Conservation (phyloP, 1,284 basidiomycete genomes). For the Chalciporus sp. region DNA sequence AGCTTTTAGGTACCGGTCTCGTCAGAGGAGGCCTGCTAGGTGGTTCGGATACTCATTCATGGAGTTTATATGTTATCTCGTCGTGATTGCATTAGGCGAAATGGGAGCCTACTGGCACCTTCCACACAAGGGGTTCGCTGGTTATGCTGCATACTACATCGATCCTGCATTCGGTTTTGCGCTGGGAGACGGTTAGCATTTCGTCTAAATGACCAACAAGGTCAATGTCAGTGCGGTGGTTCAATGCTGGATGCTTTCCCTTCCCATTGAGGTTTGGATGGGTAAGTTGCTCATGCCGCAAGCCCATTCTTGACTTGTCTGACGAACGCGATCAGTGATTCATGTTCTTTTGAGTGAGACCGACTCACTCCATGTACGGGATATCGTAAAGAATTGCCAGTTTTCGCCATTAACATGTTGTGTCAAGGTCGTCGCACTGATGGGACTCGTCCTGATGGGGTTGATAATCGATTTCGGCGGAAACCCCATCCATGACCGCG, state of each 20-base stretch:
- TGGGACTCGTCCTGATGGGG: constrained; percentile 30
- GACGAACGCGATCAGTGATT: constrained; percentile 4
- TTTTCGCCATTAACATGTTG: constrained; percentile 36
- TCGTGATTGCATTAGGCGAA: constrained; percentile 43
- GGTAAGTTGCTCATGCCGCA: background rate
- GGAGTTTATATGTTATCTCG: constrained; percentile 27
- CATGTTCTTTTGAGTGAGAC: constrained; percentile 18
- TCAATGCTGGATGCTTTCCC: constrained; percentile 9
- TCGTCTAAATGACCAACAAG: constrained; percentile 13
- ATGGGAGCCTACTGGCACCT: constrained; percentile 43
- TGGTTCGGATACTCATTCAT: constrained; percentile 28
- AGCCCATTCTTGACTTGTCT: background rate
- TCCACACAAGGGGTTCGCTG: constrained; percentile 44
- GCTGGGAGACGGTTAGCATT: constrained; percentile 40
- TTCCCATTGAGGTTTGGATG: constrained; percentile 16
- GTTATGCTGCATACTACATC: constrained; percentile 47
- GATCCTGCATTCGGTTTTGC: constrained; percentile 54
- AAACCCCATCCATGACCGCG: constrained; percentile 22
- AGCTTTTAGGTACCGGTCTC: constrained; percentile 13
- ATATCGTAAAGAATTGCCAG: constrained; percentile 9
- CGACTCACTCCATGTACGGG: background rate
- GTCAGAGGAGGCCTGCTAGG: constrained; percentile 28
- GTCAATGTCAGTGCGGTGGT: constrained; percentile 11
- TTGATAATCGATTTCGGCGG: constrained; percentile 34
- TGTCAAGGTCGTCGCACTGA: constrained; percentile 40